phyloP scores from a whole-genome alignment of 345 rosid genomes.

The Hirschfeldia incana region DNA sequence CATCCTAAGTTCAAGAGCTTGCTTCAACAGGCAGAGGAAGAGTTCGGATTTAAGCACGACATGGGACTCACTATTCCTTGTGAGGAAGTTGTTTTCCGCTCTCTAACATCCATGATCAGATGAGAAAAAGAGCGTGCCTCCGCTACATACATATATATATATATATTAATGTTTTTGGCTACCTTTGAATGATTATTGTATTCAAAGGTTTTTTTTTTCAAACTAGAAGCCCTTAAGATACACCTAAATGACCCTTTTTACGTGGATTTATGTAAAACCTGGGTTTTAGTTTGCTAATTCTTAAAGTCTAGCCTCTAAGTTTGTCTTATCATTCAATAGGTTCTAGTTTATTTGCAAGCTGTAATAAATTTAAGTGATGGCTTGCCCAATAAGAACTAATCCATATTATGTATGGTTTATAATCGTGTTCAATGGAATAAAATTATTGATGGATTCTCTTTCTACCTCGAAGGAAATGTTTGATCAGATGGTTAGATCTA shows the following conservation, averaged over 20 bases:
- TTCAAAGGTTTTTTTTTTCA: constrained; percentile 14
- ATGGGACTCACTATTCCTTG: constrained; percentile 98
- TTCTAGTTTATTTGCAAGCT: constrained; percentile 2
- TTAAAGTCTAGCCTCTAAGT: neutral
- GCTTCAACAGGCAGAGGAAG: constrained; percentile 87
- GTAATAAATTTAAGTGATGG: constrained; percentile 5
- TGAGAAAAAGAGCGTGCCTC: constrained; percentile 29
- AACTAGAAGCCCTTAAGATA: constrained; percentile 26
- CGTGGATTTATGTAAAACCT: constrained; percentile 16
- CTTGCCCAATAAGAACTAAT: constrained; percentile 7
- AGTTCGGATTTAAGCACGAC: constrained; percentile 86
- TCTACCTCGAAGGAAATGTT: neutral
- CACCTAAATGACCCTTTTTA: constrained; percentile 8
- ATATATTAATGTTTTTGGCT: neutral
- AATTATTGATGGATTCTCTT: constrained; percentile 3
- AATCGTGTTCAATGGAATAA: neutral
- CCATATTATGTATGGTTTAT: neutral
- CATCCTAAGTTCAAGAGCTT: constrained; percentile 79
- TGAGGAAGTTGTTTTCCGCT: constrained; percentile 84
- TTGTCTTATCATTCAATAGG: constrained; percentile 13
- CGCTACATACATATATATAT: neutral
- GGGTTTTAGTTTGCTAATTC: constrained; percentile 31
- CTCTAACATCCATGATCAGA: constrained; percentile 75
- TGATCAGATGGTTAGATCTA: neutral
- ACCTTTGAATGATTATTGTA: constrained; percentile 23